Base-by-base conservation (phyloP, 1,284 basidiomycete genomes). In the Apiotrichum laibachii region DNA sequence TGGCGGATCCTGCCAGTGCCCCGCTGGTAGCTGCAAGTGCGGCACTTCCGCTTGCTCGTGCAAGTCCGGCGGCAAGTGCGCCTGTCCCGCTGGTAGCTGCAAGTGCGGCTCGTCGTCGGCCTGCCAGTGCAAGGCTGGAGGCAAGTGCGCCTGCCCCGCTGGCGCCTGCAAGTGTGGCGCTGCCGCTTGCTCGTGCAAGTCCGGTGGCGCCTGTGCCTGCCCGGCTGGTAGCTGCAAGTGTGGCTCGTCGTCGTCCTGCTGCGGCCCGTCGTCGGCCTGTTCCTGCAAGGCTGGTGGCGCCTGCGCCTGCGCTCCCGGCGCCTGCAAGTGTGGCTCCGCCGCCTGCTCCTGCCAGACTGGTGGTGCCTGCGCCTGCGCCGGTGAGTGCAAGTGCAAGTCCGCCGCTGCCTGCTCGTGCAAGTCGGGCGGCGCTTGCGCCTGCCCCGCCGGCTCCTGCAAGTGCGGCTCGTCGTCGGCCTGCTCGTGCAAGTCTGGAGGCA, bases 401-500 rank as follows among this genome's bases (percentile, higher is more conserved):
- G 26, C 26, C 26, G 13, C 50, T 50, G 65, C 9, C 63, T 64
- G 55, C 63, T 37, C 37, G 37, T 67, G 54, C 52, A 61, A 33
- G 57, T 11, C 39, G 15, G 18, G 26, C 26, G 26, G 26, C 26
- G 26, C 26, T 7, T 52, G 50, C 50, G 42, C 50, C 5, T 52
- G 50, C 33, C 40, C 19, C 50, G 9, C 26, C 21, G 5, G 16
- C 4, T 39, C 40, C 18, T 40, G 50, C 21, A 40, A 31, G 15
- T 51, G 50, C 26, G 26, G n/a, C n/a, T n/a, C 53, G 26, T 45
- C 6, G n/a, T 7, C 9, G 18, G n/a, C n/a, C n/a, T 53, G 51
- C 51, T 53, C 51, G 18, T 53, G 51, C 51, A n/a, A 43, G 40
- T 0, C 12, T 2, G 51, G 51, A 13, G 51, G 51, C 16, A 33